Evolutionary conservation across 495 filamentous ascomycete genomes (phyloP), one percentile per base, ranked within the genome.

Genomic region (Parathielavia appendiculata): DNA sequence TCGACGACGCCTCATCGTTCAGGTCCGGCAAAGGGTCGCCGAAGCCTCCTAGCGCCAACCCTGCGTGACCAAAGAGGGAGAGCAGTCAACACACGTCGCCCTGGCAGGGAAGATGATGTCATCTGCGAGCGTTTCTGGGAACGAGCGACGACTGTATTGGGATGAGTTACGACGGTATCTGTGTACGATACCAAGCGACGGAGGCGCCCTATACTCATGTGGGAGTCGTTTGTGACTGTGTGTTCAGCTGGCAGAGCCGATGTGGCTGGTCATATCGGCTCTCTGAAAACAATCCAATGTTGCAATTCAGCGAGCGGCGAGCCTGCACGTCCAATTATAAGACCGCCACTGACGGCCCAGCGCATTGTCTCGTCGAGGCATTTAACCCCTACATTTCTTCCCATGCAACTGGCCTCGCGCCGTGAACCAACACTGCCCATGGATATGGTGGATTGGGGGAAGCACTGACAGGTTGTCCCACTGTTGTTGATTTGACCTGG

Each of bases 31-130:
- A 22, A 16, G 51, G 52, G 19, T 47, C 47, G 46, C 46, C 53
- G 17, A 32, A 51, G 16, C 14, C 46, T 0, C 51, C 51, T 6
- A 54, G 58, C 9, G 46, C 16, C 17, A 44, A 59, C 26, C 40
- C 30, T 1, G 51, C 51, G 50, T 60, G 57, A 54, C 58, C 62
- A 7, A 58, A 54, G 45, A 39, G 58, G 44, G 62, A 60, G 16
- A 53, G 46, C 32, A 51, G 53, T 34, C 48, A 40, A 32, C 32
- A 12, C 11, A 22, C 12, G 9, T 13, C 36, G 34, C 9, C 35
- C 30, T 20, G 3, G 13, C 3, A 26, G 5, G 53, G 14, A 1
- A 12, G 35, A 2, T 56, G 54, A 48, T 11, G 26, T 17, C 11
- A n/a, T 3, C 14, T 2, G 11, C 32, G n/a, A 36, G 14, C 23